A percentile compares a stretch with the other conserved stretches of the same genome.
phyloP scores from a whole-genome alignment of 805 yeast species.

The Cyberlindnera mrakii region DNA sequence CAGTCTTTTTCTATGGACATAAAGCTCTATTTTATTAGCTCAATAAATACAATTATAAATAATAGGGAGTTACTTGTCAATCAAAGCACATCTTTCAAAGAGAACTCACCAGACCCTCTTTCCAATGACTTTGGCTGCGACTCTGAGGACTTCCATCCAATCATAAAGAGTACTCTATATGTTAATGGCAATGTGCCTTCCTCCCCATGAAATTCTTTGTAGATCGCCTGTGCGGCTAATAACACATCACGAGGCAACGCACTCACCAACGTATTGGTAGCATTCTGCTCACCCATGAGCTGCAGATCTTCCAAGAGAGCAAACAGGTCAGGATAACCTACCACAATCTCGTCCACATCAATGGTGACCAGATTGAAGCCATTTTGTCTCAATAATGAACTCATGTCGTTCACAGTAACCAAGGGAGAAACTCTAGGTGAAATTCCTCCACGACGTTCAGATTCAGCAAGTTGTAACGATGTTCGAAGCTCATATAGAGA shows the following conservation, averaged over 20 bases:
- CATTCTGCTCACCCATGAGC: conserved; percentile 80
- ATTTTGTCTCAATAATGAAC: conserved; percentile 63
- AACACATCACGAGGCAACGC: conserved; percentile 55
- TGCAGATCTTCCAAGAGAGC: conserved; percentile 67
- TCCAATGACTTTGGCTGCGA: conserved; percentile 66
- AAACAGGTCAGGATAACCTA: conserved; percentile 67
- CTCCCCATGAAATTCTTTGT: conserved; percentile 65
- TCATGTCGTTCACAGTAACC: conserved; percentile 73
- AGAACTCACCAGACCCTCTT: conserved; percentile 67
- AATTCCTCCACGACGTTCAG: conserved; percentile 73
- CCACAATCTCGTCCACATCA: conserved; percentile 78
- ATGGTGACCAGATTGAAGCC: conserved; percentile 77
- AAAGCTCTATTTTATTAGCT: too few relatives aligned
- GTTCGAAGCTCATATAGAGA: conserved; percentile 80
- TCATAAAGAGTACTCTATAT: conserved; percentile 71
- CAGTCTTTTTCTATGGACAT: too few relatives aligned
- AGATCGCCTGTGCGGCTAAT: conserved; percentile 73
- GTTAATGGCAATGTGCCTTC: conserved; percentile 69
- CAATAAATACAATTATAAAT: neutral
- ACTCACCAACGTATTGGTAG: conserved; percentile 36
- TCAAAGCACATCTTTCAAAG: conserved; percentile 53
- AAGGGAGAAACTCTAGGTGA: conserved; percentile 79
- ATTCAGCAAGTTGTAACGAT: conserved; percentile 73
- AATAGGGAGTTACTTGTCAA: conserved; percentile 1
- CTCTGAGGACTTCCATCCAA: conserved; percentile 80